These are phyloP conservation scores for Micractinium conductrix DNA, from an alignment of 139 green algal genomes.

Conservation along the genomic window DNA sequence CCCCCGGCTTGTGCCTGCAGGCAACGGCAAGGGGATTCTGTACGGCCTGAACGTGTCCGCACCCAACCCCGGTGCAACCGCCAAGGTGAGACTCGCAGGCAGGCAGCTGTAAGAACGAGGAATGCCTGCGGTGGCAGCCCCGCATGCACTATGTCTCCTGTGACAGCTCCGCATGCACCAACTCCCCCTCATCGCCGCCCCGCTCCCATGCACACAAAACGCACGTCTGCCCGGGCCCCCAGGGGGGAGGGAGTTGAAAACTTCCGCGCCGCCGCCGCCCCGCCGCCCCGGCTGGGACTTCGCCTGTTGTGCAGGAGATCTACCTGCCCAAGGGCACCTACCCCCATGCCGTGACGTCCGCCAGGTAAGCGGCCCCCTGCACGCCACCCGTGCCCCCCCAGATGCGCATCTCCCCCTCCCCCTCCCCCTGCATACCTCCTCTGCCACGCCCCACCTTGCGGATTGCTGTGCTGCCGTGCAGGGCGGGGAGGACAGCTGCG, in stretches of 20 bases:
- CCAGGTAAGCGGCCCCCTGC: background rate
- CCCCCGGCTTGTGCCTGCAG: background rate
- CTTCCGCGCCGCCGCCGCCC: background rate
- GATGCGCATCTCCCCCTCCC: too few species aligned
- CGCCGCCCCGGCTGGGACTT: background rate
- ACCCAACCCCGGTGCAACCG: background rate
- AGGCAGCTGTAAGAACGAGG: background rate
- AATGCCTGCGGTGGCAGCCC: too few species aligned
- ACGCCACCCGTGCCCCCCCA: background rate
- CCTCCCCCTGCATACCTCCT: too few species aligned
- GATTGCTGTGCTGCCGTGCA: too few species aligned
- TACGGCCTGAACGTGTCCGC: background rate
- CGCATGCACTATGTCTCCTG: too few species aligned
- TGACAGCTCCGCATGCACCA: too few species aligned
- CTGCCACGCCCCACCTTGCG: background rate
- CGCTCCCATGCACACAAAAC: too few species aligned
- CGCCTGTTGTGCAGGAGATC: constrained; percentile 7
- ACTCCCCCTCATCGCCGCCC: too few species aligned
- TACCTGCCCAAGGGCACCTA: constrained; percentile 4
- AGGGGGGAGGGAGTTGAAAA: too few species aligned
- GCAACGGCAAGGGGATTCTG: constrained; percentile 15
- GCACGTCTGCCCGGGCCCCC: too few species aligned
- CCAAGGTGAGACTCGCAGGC: background rate
- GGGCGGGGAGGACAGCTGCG: too few species aligned
- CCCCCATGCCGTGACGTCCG: background rate